Base-by-base conservation (phyloP, 257 asterid species). In the Nyctanthes arbortristis region DNA sequence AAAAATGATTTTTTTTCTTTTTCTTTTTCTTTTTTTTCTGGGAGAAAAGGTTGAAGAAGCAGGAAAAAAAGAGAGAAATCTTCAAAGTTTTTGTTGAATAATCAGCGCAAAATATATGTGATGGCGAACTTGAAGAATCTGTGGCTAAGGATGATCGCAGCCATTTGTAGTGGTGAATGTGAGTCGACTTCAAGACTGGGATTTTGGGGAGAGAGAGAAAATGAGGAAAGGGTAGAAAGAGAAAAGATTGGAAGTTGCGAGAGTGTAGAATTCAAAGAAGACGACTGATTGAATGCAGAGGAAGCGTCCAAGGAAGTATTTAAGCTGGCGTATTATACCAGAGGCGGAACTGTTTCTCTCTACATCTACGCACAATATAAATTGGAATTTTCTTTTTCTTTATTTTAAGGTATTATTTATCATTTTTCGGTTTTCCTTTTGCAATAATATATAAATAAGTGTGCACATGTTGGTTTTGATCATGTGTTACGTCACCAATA, bases 121-220 rank as follows among this genome's bases (percentile, higher is more conserved):
- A 2, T 13, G 7, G 28, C 13, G n/a, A 65, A 72, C 78, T 69
- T 71, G 76, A 79, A 75, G 78, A 79, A 79, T 79, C 65, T 69
- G 69, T 69, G 78, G 84, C 62, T 69, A 27, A 66, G 77, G 25
- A 55, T 69, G 47, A 66, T 63, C 54, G 37, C 59, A 2, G 59
- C 59, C 59, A 22, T 22, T 52, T 52, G 20, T 14, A 22, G 59
- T 52, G 59, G 59, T 22, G 28, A 20, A 20, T 49, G 56, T n/a
- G 24, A 28, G 28, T 5, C 28, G n/a, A n/a, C n/a, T n/a, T 49
- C 8, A 14, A 52, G 11, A 24, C 59, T 24, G 25, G 14, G 28
- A 49, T 47, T 47, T 47, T 20, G 1, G 1, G 6, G 57, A 20
- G 29, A 8, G 30, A 22, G 16, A 20, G n/a, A n/a, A n/a, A n/a